phyloP scores from a whole-genome alignment of 108 stramenopile species.

The Fragilariopsis cylindrus region DNA sequence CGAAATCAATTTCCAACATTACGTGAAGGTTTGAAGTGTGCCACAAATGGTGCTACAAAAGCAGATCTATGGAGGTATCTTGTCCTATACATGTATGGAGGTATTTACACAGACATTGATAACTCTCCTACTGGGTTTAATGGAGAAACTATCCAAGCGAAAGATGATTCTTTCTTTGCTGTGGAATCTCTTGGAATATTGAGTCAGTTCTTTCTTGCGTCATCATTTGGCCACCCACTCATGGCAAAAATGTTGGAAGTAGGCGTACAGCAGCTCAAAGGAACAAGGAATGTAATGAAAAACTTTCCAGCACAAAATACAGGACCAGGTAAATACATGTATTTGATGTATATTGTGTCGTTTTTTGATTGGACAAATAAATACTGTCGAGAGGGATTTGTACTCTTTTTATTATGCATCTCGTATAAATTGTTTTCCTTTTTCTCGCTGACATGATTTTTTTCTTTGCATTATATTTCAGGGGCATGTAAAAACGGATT shows the following conservation, averaged over 20 bases:
- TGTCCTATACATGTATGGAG: conserved; percentile 61
- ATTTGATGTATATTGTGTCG: neutral
- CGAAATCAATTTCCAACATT: conserved; percentile 54
- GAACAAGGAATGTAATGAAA: neutral
- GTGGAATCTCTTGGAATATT: conserved; percentile 49
- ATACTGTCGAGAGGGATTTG: too few species aligned
- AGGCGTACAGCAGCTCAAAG: neutral
- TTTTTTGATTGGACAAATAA: neutral
- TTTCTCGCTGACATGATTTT: too few species aligned
- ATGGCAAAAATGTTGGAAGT: conserved; percentile 16
- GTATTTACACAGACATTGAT: conserved; percentile 67
- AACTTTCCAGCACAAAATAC: neutral
- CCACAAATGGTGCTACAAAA: conserved; percentile 43
- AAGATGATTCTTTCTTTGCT: conserved; percentile 60
- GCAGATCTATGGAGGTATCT: conserved; percentile 62
- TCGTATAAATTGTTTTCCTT: too few species aligned
- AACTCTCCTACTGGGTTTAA: conserved; percentile 28
- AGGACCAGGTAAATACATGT: neutral
- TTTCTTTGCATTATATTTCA: too few species aligned
- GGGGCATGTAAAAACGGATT: too few species aligned
- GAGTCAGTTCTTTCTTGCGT: conserved; percentile 68
- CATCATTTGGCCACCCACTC: conserved; percentile 61
- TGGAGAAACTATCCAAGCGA: conserved; percentile 22
- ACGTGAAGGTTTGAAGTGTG: conserved; percentile 43
- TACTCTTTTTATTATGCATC: too few species aligned